Evolutionary conservation across 805 yeast species (phyloP), one percentile per base, ranked within the genome.

Genomic region (Sugiyamaella qingdaonensis): DNA sequence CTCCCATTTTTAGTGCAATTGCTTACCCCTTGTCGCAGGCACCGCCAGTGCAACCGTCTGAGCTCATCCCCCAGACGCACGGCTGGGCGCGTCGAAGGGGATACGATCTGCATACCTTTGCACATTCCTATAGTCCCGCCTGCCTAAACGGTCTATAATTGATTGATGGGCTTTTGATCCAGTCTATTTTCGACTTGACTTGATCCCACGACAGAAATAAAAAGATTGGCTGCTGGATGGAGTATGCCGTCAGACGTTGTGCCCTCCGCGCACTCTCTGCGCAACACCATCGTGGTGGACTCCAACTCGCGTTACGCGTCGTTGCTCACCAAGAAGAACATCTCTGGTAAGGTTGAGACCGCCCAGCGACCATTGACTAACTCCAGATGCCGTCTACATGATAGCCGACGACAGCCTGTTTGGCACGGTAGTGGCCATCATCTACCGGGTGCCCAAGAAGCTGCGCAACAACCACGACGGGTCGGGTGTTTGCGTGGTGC

Each of bases 381-480:
- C 24, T 31, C 42, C 41, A 39, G 66, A 66, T 34, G 71, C 74
- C 18, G 73, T 70, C 2, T 71, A 67, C 56, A 62, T 71, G 67
- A 54, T 66, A 7, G 72, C 70, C 4, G 57, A 61, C 16, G 74
- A 71, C 60, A 59, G 64, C 10, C 61, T 69, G 29, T 62, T 65
- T 43, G 73, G 73, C 43, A 56, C 58, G 14, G 58, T 68, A 9
- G 46, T 71, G n/a, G 69, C 72, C 1, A 55, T 68, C 4, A 63
- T 71, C 7, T 71, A 70, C 57, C 58, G 63, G 5, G 54, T 52
- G 29, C 52, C 53, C 2, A 55, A 19, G 21, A 39, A 57, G 14
- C 36, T 55, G 5, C 58, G 46, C 33, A 48, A 27, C 33, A 21
- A 21, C 4, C 39, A 29, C 16, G 21, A 42, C n/a, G 41, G 44